Evolutionary conservation across 352 stramenopile species (phyloP), one percentile per base, ranked within the genome.

Genomic region (Pythium apleroticum): DNA sequence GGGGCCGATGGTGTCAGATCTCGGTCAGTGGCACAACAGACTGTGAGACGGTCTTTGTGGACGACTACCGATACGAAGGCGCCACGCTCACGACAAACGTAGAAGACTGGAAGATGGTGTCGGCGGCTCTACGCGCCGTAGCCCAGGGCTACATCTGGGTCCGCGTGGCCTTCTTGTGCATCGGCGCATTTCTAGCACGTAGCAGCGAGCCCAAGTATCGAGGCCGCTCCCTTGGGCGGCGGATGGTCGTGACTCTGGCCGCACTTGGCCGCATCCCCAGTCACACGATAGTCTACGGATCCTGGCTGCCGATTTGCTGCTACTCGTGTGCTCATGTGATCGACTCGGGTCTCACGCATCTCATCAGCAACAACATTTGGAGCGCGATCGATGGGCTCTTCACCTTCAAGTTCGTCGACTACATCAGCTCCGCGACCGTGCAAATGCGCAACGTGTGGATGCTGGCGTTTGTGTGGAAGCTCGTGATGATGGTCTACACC

Each of bases 371-470:
- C 27, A 66, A 57, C 24, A 24, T 60, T 2, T 79, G 72, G 72
- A 28, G 52, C 4, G 58, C 68, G 3, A 17, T 53, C 30, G 52
- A 72, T 27, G 72, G 72, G n/a, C 24, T 69, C 28, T 57, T 67
- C 27, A 28, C 50, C 7, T 76, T 76, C 27, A 14, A 74, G 17
- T 52, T 65, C 2, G 17, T 68, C 31, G 31, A 25, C 14, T 76
- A 74, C 69, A 20, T 72, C 20, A n/a, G 22, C 19, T 48, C 71
- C 3, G 69, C 65, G 0, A 64, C 60, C 17, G 66, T 78, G 35
- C 71, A 78, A 52, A 78, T 81, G 74, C 71, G 74, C 33, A 78
- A 78, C 31, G 55, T 78, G 3, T 81, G 74, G 71, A 46, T 81
- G 11, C 17, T 81, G 20, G 67, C 74, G 41, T 48, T 81, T 15